A percentile compares a stretch with the other conserved stretches of the same genome.
Conservation (phyloP, 768 basidiomycete species). For the Russula sp. region DNA sequence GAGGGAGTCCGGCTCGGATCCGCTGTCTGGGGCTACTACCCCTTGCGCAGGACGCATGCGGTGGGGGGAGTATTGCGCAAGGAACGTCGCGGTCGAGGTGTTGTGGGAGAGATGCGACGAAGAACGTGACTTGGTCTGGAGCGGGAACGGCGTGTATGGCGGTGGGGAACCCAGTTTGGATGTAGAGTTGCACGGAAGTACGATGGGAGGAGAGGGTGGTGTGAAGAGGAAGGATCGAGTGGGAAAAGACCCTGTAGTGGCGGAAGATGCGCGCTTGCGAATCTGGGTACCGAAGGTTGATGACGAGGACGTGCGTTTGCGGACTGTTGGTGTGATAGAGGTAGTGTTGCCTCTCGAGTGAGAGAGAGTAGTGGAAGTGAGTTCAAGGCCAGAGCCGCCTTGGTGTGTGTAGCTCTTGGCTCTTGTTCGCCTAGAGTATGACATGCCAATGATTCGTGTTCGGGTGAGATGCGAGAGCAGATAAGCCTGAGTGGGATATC, state of each 20-base stretch:
- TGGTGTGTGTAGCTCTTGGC: background rate
- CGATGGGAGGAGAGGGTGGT: slow-evolving; percentile 11
- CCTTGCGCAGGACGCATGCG: slow-evolving; percentile 12
- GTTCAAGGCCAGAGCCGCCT: background rate
- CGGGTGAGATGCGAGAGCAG: slow-evolving; percentile 18
- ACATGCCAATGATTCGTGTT: slow-evolving; percentile 10
- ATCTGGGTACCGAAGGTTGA: background rate
- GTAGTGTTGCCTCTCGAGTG: background rate
- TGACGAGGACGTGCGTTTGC: slow-evolving; percentile 4
- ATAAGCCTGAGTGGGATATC: background rate
- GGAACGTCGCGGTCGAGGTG: slow-evolving; percentile 17
- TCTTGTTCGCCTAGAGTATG: slow-evolving; percentile 12
- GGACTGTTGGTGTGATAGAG: background rate
- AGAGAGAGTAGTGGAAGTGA: background rate
- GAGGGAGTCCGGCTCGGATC: slow-evolving; percentile 12
- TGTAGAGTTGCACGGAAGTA: slow-evolving; percentile 1
- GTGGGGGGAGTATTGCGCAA: slow-evolving; percentile 10
- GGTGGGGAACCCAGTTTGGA: slow-evolving; percentile 15
- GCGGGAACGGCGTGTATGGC: slow-evolving; percentile 13
- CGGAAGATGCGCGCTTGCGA: slow-evolving; percentile 18
- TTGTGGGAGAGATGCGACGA: slow-evolving; percentile 19
- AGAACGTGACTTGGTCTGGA: slow-evolving; percentile 19
- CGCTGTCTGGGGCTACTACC: slow-evolving; percentile 13
- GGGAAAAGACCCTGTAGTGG: slow-evolving; percentile 9
- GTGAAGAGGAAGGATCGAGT: slow-evolving; percentile 14